phyloP scores from a whole-genome alignment of 768 basidiomycete genomes.

The Tricholoma hemisulphureum region DNA sequence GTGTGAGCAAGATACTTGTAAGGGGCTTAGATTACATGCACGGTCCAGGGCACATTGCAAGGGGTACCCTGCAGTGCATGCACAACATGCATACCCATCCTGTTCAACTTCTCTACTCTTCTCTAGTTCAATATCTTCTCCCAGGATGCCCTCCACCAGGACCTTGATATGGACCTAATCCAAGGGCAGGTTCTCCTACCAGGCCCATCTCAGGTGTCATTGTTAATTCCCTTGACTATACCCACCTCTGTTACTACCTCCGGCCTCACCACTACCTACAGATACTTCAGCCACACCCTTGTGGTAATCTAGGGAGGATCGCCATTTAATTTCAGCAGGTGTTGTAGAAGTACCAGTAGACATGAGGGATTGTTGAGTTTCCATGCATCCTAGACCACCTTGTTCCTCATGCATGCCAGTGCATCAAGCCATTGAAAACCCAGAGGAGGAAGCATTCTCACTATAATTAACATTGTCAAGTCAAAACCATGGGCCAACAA shows the following conservation, averaged over 20 bases:
- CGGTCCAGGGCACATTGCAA: too few species aligned
- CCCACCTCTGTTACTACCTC: constrained; percentile 17
- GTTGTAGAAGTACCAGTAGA: background rate
- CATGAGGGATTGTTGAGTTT: constrained; percentile 34
- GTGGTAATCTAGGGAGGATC: constrained; percentile 37
- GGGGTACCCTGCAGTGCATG: too few species aligned
- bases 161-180: constrained; percentile 89
- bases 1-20: too few species aligned
- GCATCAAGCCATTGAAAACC: constrained; percentile 60
- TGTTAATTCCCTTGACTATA: constrained; percentile 37
- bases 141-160: constrained; percentile 41
- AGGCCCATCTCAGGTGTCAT: constrained; percentile 25
- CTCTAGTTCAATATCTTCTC: constrained; percentile 15
- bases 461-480: too few species aligned
- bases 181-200: constrained; percentile 55
- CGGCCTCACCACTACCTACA: constrained; percentile 17
- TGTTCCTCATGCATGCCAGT: constrained; percentile 7
- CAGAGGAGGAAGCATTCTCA: too few species aligned
- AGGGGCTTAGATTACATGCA: too few species aligned
- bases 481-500: too few species aligned
- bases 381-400: constrained; percentile 30
- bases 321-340: constrained; percentile 21
- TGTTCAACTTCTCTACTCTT: background rate
- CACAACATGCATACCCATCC: background rate
- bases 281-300: constrained; percentile 27